Conservation (phyloP, 805 yeast species). For the Metschnikowia chrysomelidarum region DNA sequence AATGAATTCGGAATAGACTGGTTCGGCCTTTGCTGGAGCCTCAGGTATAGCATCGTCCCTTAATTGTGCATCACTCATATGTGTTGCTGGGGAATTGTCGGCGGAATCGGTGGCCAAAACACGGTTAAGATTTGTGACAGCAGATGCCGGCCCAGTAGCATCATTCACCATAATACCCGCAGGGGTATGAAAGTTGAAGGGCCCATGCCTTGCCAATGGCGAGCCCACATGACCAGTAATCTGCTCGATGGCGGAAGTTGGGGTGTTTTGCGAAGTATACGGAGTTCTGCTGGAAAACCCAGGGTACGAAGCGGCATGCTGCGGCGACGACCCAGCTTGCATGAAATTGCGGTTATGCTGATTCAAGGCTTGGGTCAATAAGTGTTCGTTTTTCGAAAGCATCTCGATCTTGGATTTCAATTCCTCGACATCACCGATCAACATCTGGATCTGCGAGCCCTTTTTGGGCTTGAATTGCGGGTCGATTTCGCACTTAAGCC, state of each 20-base stretch:
- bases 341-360: conserved; percentile 37
- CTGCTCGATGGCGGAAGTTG: conserved; percentile 16
- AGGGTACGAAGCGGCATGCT: conserved; percentile 7
- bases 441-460: conserved; percentile 83
- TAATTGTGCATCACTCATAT: conserved; percentile 9
- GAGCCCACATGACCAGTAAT: conserved; percentile 15
- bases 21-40: conserved; percentile 14
- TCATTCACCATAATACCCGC: conserved; percentile 12
- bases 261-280: conserved; percentile 11
- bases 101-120: conserved; percentile 24
- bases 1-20: conserved; percentile 55
- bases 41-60: conserved; percentile 8
- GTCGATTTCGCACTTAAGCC: conserved; percentile 79
- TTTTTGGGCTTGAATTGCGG: conserved; percentile 89
- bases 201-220: conserved; percentile 3
- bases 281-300: conserved; percentile 10
- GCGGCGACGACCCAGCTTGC: conserved; percentile 9
- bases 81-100: conserved; percentile 32
- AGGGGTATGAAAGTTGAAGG: conserved; percentile 1
- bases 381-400: conserved; percentile 59
- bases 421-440: conserved; percentile 83
- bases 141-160: conserved; percentile 12
- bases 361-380: conserved; percentile 62
- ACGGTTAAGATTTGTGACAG: conserved; percentile 19
- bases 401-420: conserved; percentile 69